Evolutionary conservation across 768 basidiomycete species (phyloP), one percentile per base, ranked within the genome.

Genomic region (Porpolomopsis calyptriformis): DNA sequence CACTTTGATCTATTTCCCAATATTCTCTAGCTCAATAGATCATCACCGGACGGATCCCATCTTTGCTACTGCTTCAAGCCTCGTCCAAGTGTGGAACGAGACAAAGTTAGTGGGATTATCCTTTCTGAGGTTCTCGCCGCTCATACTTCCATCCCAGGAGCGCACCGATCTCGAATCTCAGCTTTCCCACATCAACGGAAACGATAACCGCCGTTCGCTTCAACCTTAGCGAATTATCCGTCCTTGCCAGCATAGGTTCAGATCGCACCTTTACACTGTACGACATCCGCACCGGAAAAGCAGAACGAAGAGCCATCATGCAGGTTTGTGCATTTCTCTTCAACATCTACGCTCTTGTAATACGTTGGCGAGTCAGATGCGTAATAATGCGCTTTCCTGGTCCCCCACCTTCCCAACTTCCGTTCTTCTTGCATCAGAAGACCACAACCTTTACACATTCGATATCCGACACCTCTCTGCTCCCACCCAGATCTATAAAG

Each of bases 1-100:
- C 0, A 20, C 9, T 14, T 9, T 31, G 46, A 40, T 23, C 26
- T 22, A 16, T 26, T 49, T 50, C 49, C 46, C 45, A 45, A 23
- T 11, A 43, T 43, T 52, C 46, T 26, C 6, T 55, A 94, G 92
- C 57, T 84, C 85, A 36, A 87, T 99, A 63, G 91, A 97, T 55
- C 96, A 97, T 58, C 96, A 98, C 60, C 76, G 84, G 38, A 77
- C 78, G 27, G 86, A 93, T 48, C 71, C 83, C n/a, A 63, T 91
- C 3, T 99, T 99, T 55, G 94, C 92, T 0, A 93, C 94, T 0
- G 92, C 91, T 2, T 94, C 91, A 0, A 89, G 84, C 54, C 74
- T 77, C 40, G 92, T 99, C 5, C 94, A 98, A 61, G 74, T 99
- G 53, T 99, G 96, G 96, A 96, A 99, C 55, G 91, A 97, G 64